Evolutionary conservation across 2,329 filamentous ascomycete species (phyloP).

Genomic region (Colletotrichum musae): DNA sequence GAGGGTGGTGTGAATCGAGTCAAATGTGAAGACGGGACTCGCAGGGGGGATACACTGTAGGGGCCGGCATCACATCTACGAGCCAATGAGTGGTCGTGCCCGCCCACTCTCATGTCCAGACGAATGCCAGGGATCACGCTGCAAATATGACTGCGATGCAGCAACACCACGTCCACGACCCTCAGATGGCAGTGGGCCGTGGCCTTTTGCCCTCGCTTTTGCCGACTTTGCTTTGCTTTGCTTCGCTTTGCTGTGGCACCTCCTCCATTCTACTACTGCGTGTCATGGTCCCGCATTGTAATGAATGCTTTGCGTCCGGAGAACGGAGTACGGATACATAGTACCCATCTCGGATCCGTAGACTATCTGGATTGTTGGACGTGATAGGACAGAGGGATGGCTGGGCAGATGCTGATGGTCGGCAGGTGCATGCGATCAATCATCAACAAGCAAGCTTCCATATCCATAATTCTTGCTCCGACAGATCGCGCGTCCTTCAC

Average conservation of each 20-base stretch:
- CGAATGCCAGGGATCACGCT: slow-evolving; percentile 25
- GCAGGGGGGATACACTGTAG: slow-evolving; percentile 20
- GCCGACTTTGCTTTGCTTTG: slow-evolving; percentile 15
- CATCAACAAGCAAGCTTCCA: slow-evolving; percentile 18
- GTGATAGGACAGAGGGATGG: slow-evolving; percentile 20
- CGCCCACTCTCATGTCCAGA: slow-evolving; percentile 11
- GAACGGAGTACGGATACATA: too few relatives aligned
- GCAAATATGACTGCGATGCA: slow-evolving; percentile 3
- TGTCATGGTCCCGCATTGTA: neutral
- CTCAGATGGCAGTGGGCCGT: neutral
- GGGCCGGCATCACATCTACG: slow-evolving; percentile 23
- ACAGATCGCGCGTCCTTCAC: slow-evolving; percentile 9
- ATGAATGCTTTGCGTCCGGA: neutral
- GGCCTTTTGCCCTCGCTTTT: slow-evolving; percentile 12
- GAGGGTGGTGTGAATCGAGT: slow-evolving; percentile 35
- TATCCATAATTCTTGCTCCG: slow-evolving; percentile 29
- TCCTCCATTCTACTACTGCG: slow-evolving; percentile 2
- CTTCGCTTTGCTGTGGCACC: slow-evolving; percentile 15
- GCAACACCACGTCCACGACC: neutral
- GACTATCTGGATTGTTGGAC: slow-evolving; percentile 13
- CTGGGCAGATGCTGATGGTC: slow-evolving; percentile 11
- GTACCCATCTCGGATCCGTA: too few relatives aligned
- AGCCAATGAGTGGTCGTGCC: slow-evolving; percentile 28
- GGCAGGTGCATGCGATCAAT: slow-evolving; percentile 10
- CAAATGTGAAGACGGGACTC: slow-evolving; percentile 21